These are phyloP conservation scores for Trichosporon inkin DNA, from an alignment of 1,284 basidiomycete species.

Conservation along the genomic window DNA sequence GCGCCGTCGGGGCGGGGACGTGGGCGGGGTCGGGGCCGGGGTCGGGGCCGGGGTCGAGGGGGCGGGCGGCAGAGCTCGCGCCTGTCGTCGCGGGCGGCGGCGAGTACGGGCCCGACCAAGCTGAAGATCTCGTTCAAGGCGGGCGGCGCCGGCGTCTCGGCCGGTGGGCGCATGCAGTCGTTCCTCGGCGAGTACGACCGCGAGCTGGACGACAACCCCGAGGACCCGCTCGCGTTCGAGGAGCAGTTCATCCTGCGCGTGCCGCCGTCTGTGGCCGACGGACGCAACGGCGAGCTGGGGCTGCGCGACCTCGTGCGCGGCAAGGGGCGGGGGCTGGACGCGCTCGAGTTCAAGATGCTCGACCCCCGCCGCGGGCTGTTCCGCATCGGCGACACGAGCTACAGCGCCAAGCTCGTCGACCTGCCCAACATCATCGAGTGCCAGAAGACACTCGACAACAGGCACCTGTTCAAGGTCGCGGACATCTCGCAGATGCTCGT, in stretches of 20 bases:
- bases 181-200: slow-evolving; percentile 85
- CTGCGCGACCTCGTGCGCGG: slow-evolving; percentile 73
- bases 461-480: slow-evolving; percentile 96
- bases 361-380: slow-evolving; percentile 90
- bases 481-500: slow-evolving; percentile 96
- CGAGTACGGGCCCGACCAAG: slow-evolving; percentile 18
- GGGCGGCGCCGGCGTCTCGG: slow-evolving; percentile 18
- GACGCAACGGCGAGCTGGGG: slow-evolving; percentile 53
- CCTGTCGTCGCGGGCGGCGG: slow-evolving; percentile 19
- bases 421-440: slow-evolving; percentile 90
- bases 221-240: slow-evolving; percentile 80
- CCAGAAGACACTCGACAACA: slow-evolving; percentile 93
- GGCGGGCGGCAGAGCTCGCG: slow-evolving; percentile 17
- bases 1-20: slow-evolving; percentile 10
- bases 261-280: slow-evolving; percentile 61
- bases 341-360: slow-evolving; percentile 98
- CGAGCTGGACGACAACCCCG: slow-evolving; percentile 92
- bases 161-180: slow-evolving; percentile 54
- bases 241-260: slow-evolving; percentile 94
- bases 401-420: slow-evolving; percentile 92
- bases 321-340: slow-evolving; percentile 68
- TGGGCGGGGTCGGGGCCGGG: slow-evolving; percentile 23
- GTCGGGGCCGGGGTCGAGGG: slow-evolving; percentile 19
- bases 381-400: slow-evolving; percentile 74
- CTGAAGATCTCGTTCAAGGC: slow-evolving; percentile 44